Evolutionary conservation across 441 rosid species (phyloP).

Genomic region (Populus tomentosa): DNA sequence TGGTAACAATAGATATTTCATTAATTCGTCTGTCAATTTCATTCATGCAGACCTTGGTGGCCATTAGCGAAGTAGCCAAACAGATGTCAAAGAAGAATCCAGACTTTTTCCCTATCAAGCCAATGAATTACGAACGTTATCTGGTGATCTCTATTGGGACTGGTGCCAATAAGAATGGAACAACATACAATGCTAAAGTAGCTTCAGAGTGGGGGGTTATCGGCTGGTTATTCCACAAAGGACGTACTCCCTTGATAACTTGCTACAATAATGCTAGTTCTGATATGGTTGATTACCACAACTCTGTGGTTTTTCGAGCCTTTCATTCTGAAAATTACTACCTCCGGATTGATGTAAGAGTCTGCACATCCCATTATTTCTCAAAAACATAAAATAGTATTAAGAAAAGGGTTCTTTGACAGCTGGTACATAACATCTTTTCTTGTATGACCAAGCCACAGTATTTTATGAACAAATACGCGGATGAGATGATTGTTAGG

Average conservation of each 20-base stretch:
- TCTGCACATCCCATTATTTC: no score
- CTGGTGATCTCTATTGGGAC: conserved; percentile 62
- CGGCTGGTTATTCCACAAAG: conserved; percentile 44
- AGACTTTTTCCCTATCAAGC: conserved; percentile 46
- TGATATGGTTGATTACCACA: conserved; percentile 71
- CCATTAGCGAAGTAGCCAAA: conserved; percentile 52
- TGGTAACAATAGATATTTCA: neutral
- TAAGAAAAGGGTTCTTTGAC: no score
- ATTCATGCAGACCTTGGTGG: conserved; percentile 52
- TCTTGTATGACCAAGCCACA: no score
- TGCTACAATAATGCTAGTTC: conserved; percentile 55
- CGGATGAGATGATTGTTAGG: no score
- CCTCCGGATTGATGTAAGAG: conserved; percentile 56
- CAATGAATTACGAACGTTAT: conserved; percentile 51
- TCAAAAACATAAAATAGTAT: no score
- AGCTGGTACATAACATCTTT: no score
- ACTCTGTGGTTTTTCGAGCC: conserved; percentile 47
- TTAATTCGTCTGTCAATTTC: neutral
- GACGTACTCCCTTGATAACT: conserved; percentile 51
- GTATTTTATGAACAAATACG: no score
- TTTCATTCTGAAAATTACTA: conserved; percentile 52
- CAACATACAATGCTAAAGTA: conserved; percentile 33
- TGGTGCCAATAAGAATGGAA: conserved; percentile 34
- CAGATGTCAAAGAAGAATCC: conserved; percentile 39
- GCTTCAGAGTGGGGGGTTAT: conserved; percentile 62